Evolutionary conservation across 495 filamentous ascomycete genomes (phyloP), one percentile per base, ranked within the genome.

Genomic region (Schizothecium vesticola): DNA sequence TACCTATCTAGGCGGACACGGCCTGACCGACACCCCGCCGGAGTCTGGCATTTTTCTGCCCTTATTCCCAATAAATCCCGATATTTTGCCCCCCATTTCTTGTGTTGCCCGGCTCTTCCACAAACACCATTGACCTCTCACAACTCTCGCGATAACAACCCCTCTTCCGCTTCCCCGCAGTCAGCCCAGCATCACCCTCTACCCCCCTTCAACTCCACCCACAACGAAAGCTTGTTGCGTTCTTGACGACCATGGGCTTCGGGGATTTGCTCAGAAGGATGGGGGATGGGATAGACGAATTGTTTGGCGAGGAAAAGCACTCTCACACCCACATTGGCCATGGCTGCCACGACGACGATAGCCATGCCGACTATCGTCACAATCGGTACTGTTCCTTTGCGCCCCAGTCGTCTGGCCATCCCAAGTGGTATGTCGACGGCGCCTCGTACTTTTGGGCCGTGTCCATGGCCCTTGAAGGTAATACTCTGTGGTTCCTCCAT

Each of bases 361-460:
- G 74, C 28, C 72, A 79, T 33, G 65, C 65, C 22, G 73, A 78
- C 19, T 72, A 76, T 65, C 76, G 84, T 56, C 81, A 87, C 61
- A 84, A 94, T 70, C 87, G 93, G 36, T 97, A 89, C 78, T 85
- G 87, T 55, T 96, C 92, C 70, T 97, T 97, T 79, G 91, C 91
- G 2, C 90, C 92, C 6, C 91, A 93, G 77, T 91, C 92, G 80
- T 89, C 91, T 77, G 91, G 95, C n/a, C 87, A 94, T 79, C 92
- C 78, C 43, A 97, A 98, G 80, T 97, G 93, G 92, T 95, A 91
- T 82, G 92, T 97, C 24, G 94, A 98, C 78, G 94, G 92, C 3
- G 94, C 91, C 74, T 88, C 88, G 1, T 98, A 98, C 74, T 92
- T 98, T 81, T 93, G 88, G 85, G 94, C 94, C 19, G 92, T 98